phyloP scores from a whole-genome alignment of 2,329 filamentous ascomycete species.

The Boeremia exigua region DNA sequence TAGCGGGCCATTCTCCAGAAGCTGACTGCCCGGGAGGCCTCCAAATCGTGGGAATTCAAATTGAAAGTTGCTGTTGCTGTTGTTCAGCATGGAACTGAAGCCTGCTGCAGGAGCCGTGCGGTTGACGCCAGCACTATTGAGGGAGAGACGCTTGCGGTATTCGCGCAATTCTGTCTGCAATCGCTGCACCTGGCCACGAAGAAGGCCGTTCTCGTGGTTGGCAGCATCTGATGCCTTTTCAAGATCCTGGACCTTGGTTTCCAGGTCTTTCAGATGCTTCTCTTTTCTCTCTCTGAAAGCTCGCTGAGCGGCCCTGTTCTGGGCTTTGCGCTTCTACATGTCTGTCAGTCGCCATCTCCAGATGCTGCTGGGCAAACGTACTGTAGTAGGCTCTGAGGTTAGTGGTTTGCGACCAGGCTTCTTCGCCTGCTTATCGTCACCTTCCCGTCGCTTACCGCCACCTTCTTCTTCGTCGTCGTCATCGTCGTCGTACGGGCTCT shows the following conservation, averaged over 20 bases:
- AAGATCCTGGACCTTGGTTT: conserved; percentile 69
- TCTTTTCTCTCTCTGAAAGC: conserved; percentile 69
- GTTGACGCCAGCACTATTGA: conserved; percentile 58
- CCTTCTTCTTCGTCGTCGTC: conserved; percentile 67
- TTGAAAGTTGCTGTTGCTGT: conserved; percentile 75
- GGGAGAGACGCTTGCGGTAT: conserved; percentile 84
- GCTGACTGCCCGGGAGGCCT: conserved; percentile 59
- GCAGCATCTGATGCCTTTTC: conserved; percentile 84
- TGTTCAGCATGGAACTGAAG: conserved; percentile 54
- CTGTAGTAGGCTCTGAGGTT: conserved; percentile 92
- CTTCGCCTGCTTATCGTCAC: conserved; percentile 85
- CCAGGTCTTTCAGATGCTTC: conserved; percentile 70
- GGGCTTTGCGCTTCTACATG: conserved; percentile 85
- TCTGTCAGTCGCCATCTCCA: conserved; percentile 28
- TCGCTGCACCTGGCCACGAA: conserved; percentile 87
- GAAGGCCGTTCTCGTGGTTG: conserved; percentile 82
- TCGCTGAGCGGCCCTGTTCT: conserved; percentile 66
- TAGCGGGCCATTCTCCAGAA: conserved; percentile 57
- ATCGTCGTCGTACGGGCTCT: conserved; percentile 70
- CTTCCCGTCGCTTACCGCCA: conserved; percentile 78
- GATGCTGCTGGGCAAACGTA: conserved; percentile 61
- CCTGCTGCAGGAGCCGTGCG: conserved; percentile 56
- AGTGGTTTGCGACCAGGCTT: conserved; percentile 96
- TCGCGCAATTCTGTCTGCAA: conserved; percentile 84
- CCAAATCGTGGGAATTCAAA: conserved; percentile 98